A percentile compares a stretch with the other conserved stretches of the same genome.
These are phyloP conservation scores for Ceratobasidium sp. DNA, from an alignment of 1,284 basidiomycete genomes.

Conservation along the genomic window DNA sequence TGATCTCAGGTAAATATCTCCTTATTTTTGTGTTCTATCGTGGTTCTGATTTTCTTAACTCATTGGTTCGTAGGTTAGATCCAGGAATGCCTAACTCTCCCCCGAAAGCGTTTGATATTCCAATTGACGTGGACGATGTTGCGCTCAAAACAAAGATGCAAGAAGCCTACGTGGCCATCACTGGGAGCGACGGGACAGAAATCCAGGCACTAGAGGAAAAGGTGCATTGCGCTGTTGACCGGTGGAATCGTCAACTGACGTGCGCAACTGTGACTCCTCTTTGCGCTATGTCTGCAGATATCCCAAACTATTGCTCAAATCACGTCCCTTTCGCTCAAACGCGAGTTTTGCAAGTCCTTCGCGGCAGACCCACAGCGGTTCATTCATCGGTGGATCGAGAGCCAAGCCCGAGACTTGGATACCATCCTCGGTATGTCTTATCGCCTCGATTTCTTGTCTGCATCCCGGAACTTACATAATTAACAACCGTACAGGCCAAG, in stretches of 20 bases:
- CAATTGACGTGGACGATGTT: slow-evolving; percentile 90
- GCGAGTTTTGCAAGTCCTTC: slow-evolving; percentile 88
- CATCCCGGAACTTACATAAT: not conserved
- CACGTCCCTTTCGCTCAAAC: slow-evolving; percentile 87
- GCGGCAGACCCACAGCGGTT: slow-evolving; percentile 84
- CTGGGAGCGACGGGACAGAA: slow-evolving; percentile 75
- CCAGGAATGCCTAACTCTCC: slow-evolving; percentile 61
- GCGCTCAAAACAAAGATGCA: slow-evolving; percentile 81
- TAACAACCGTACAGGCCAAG: slow-evolving; percentile 12
- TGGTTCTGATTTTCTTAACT: slow-evolving; percentile 14
- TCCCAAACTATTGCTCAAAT: slow-evolving; percentile 83
- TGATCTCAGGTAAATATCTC: slow-evolving; percentile 38
- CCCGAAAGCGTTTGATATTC: slow-evolving; percentile 82
- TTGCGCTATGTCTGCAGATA: slow-evolving; percentile 64
- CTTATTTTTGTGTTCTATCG: slow-evolving; percentile 27
- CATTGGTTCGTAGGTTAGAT: slow-evolving; percentile 43
- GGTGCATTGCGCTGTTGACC: slow-evolving; percentile 60
- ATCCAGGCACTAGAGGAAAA: slow-evolving; percentile 89
- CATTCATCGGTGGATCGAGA: slow-evolving; percentile 90
- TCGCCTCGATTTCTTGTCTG: not conserved
- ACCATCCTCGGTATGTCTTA: slow-evolving; percentile 74
- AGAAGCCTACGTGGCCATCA: slow-evolving; percentile 77
- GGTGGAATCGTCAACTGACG: no score
- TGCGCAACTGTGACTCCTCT: no score
- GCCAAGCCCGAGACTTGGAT: slow-evolving; percentile 92